A percentile compares a stretch with the other conserved stretches of the same genome.
phyloP scores from a whole-genome alignment of 495 filamentous ascomycete genomes.

The Penicillium coffeae region DNA sequence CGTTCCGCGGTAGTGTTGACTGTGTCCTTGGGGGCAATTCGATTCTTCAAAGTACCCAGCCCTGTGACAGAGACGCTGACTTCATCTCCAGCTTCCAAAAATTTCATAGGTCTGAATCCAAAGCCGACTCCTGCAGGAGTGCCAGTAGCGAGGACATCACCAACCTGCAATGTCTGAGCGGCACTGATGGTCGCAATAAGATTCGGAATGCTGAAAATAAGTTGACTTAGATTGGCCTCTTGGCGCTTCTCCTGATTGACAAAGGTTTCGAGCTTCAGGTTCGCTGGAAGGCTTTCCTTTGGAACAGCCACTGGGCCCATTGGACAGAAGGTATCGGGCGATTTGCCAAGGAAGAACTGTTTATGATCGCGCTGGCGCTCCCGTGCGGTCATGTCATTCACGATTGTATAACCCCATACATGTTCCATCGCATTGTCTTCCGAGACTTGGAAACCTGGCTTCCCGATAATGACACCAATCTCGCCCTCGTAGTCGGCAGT shows the following conservation, averaged over 20 bases:
- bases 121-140: slow-evolving; percentile 58
- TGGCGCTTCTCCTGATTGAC: slow-evolving; percentile 65
- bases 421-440: slow-evolving; percentile 47
- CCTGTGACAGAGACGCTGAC: slow-evolving; percentile 44
- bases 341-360: slow-evolving; percentile 57
- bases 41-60: slow-evolving; percentile 39
- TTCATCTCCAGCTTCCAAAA: slow-evolving; percentile 47
- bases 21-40: slow-evolving; percentile 21
- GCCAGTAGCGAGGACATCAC: slow-evolving; percentile 72
- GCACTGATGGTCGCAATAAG: slow-evolving; percentile 63
- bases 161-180: slow-evolving; percentile 63
- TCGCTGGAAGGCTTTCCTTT: slow-evolving; percentile 47
- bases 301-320: slow-evolving; percentile 54
- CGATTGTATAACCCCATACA: slow-evolving; percentile 56
- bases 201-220: slow-evolving; percentile 66
- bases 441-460: slow-evolving; percentile 40
- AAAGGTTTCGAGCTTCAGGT: slow-evolving; percentile 53
- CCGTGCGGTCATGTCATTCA: slow-evolving; percentile 54
- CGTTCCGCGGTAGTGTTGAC: slow-evolving; percentile 11
- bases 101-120: slow-evolving; percentile 41
- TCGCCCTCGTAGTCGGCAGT: slow-evolving; percentile 56
- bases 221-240: slow-evolving; percentile 59
- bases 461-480: slow-evolving; percentile 54
- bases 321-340: slow-evolving; percentile 52
- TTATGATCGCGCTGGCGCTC: slow-evolving; percentile 55